Base-by-base conservation (phyloP, 192 early-diverging fungal genomes). In the Coemansia sp. region DNA sequence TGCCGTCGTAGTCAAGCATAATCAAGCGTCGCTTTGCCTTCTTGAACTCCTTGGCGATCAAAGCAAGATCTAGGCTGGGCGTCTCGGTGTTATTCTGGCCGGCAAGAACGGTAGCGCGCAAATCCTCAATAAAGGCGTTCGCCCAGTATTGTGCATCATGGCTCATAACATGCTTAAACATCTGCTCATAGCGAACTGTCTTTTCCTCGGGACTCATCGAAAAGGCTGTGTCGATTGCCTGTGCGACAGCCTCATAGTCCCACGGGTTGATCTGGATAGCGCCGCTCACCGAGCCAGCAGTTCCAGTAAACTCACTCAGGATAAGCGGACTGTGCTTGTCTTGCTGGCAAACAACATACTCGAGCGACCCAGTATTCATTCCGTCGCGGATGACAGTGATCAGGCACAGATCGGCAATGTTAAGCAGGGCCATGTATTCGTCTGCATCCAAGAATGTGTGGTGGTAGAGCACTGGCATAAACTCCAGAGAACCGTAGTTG, bases 1-100 rank as follows among this genome's bases (percentile, higher is more conserved):
- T 99, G 30, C 97, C 97, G 66, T 98, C 96, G 73, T 98, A 98
- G 66, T 98, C 95, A 73, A 99, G 93, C 80, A 96, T 87, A 31
- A 99, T 75, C 12, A 97, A 81, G 20, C 97, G 87, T 68, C 85
- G 90, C 67, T 86, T 85, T 9, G 95, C 64, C 4, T 61, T 60
- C 7, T 55, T 52, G 43, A 74, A 82, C 57, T 64, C 7, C 34
- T 52, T 71, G 49, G 35, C 42, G 48, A 82, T 65, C 35, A 65
- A 42, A 7, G 63, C 55, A 33, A 74, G 21, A 45, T 77, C 65
- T 25, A 82, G 65, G 8, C 21, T 31, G 0, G 74, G 74, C 3
- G 80, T 82, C 25, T 60, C 65, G 1, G 67, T 39, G 61, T 48
- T 74, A 62, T 29, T 74, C 52, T 73, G 67, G 33, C 74, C 74